Conservation (phyloP, 2,329 filamentous ascomycete species). For the Fusarium armeniacum region DNA sequence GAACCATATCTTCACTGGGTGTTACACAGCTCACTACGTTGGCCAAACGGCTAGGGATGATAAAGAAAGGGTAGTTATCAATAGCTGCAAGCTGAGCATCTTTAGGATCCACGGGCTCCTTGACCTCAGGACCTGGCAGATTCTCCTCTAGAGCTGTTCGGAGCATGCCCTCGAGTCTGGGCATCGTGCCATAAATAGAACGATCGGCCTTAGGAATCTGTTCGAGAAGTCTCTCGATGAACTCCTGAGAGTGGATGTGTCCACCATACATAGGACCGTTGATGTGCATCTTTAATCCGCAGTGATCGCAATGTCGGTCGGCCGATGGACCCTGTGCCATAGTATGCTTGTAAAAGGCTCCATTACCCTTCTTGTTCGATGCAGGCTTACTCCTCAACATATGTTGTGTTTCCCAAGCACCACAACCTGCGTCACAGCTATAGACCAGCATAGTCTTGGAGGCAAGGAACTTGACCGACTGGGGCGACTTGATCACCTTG, state of each 20-base stretch:
- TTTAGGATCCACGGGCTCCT: slow-evolving; percentile 55
- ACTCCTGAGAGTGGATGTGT: slow-evolving; percentile 85
- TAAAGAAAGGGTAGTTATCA: slow-evolving; percentile 88
- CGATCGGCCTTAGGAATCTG: slow-evolving; percentile 76
- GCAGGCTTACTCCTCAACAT: slow-evolving; percentile 77
- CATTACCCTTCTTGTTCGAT: slow-evolving; percentile 77
- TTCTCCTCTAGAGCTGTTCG: slow-evolving; percentile 86
- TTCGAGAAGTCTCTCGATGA: slow-evolving; percentile 83
- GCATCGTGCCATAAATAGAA: slow-evolving; percentile 81
- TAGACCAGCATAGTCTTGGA: slow-evolving; percentile 95
- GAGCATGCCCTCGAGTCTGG: slow-evolving; percentile 91
- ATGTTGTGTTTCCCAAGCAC: slow-evolving; percentile 88
- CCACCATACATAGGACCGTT: slow-evolving; percentile 96
- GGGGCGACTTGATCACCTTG: slow-evolving; percentile 81
- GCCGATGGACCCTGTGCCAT: slow-evolving; percentile 79
- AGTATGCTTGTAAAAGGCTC: slow-evolving; percentile 81
- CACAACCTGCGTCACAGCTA: slow-evolving; percentile 90
- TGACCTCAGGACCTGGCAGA: slow-evolving; percentile 56
- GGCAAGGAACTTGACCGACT: slow-evolving; percentile 89
- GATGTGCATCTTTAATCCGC: slow-evolving; percentile 86
- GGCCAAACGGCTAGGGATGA: slow-evolving; percentile 80
- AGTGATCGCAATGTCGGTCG: slow-evolving; percentile 81
- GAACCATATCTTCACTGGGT: slow-evolving; percentile 82
- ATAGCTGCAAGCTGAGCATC: slow-evolving; percentile 70
- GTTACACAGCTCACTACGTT: slow-evolving; percentile 84